phyloP scores from a whole-genome alignment of 306 rosid genomes.

The Cucurbita pepo region DNA sequence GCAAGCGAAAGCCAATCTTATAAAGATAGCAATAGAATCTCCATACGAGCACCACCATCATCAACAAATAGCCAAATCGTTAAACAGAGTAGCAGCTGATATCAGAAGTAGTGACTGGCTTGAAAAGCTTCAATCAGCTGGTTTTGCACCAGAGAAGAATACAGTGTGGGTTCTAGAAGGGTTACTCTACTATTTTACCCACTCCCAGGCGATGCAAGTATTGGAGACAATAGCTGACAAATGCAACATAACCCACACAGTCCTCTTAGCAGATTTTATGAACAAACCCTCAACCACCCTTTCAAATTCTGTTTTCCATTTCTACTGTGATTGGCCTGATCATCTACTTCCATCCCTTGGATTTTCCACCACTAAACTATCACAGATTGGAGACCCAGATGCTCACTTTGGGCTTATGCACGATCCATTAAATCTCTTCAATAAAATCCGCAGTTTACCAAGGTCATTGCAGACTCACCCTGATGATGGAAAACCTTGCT shows the following conservation, averaged over 20 bases:
- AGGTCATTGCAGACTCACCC: conserved; percentile 72
- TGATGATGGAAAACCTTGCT: conserved; percentile 81
- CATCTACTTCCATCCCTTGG: conserved; percentile 89
- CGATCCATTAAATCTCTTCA: conserved; percentile 68
- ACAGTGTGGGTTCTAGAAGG: conserved; percentile 94
- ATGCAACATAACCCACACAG: conserved; percentile 52
- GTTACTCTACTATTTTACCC: conserved; percentile 64
- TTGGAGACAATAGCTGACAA: conserved; percentile 59
- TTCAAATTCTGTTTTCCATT: conserved; percentile 56
- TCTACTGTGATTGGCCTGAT: conserved; percentile 98
- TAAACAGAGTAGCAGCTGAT: conserved; percentile 79
- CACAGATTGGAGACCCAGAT: conserved; percentile 97
- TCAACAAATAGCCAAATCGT: conserved; percentile 39
- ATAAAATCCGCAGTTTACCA: conserved; percentile 76
- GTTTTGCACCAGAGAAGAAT: conserved; percentile 67
- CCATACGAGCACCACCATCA: conserved; percentile 23
- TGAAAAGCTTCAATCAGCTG: conserved; percentile 67
- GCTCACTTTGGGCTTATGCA: conserved; percentile 80
- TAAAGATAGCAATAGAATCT: conserved; percentile 62
- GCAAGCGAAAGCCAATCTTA: conserved; percentile 53
- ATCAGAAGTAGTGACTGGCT: conserved; percentile 67
- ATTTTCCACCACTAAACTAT: conserved; percentile 54
- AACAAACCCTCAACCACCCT: conserved; percentile 74
- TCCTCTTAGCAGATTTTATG: conserved; percentile 87
- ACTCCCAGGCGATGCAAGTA: conserved; percentile 66